A percentile compares a stretch with the other conserved stretches of the same genome.
Evolutionary conservation across 2,329 filamentous ascomycete genomes (phyloP).

Genomic region (Leptodontidium sp.): DNA sequence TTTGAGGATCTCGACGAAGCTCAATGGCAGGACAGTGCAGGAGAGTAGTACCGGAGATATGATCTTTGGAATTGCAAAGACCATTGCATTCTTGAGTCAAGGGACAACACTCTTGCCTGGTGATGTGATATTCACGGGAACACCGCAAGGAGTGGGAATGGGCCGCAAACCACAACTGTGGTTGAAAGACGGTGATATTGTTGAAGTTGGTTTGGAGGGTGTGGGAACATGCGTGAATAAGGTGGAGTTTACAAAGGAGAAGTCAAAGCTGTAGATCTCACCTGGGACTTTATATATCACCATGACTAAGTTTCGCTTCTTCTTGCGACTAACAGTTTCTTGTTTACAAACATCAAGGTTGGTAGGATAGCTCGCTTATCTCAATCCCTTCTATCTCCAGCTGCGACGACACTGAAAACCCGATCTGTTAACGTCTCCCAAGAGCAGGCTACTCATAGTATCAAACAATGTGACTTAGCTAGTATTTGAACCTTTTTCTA

Average conservation of each 20-base stretch:
- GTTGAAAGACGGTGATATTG: slow-evolving; percentile 74
- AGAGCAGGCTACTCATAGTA: too few relatives aligned
- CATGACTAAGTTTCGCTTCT: not conserved
- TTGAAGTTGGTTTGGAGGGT: slow-evolving; percentile 72
- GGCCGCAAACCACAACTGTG: slow-evolving; percentile 71
- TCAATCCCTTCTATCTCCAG: too few relatives aligned
- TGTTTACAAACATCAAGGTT: too few relatives aligned
- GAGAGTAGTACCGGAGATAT: slow-evolving; percentile 65
- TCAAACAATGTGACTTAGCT: too few relatives aligned
- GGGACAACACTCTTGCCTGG: slow-evolving; percentile 70
- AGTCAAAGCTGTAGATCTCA: slow-evolving; percentile 41
- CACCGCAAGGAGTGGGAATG: slow-evolving; percentile 76
- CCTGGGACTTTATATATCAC: not conserved
- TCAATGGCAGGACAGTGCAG: slow-evolving; percentile 68
- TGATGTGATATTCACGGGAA: slow-evolving; percentile 73
- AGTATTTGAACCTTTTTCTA: too few relatives aligned
- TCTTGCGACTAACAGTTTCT: not conserved
- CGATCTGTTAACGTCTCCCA: too few relatives aligned
- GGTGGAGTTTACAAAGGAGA: slow-evolving; percentile 54
- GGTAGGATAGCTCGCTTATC: too few relatives aligned
- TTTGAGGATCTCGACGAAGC: slow-evolving; percentile 62
- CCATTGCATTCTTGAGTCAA: slow-evolving; percentile 65
- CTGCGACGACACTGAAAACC: too few relatives aligned
- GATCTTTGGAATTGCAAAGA: slow-evolving; percentile 69
- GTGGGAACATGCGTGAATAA: slow-evolving; percentile 68